Evolutionary conservation across 768 basidiomycete species (phyloP).

Genomic region (Lactarius indigo): DNA sequence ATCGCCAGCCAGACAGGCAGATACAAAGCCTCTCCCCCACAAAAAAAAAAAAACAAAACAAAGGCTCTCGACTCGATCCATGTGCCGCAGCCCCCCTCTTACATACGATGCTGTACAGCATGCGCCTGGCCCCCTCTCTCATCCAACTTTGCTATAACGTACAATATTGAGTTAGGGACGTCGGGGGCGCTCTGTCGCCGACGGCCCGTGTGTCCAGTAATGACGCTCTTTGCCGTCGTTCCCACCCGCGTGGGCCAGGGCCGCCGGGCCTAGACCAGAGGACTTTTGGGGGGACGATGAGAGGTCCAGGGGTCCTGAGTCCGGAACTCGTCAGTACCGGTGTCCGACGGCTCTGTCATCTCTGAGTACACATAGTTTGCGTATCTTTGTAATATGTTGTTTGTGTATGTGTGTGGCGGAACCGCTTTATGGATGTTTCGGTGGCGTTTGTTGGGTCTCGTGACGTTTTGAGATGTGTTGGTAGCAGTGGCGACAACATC

Average conservation of each 20-base stretch:
- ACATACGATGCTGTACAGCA: not conserved
- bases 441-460: not conserved
- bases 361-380: not conserved
- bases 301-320: not conserved
- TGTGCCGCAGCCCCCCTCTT: not conserved
- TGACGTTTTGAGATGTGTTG: not conserved
- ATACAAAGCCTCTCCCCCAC: too few relatives aligned
- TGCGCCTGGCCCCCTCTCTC: too few relatives aligned
- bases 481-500: not conserved
- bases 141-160: not conserved
- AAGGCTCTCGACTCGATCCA: not conserved
- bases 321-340: not conserved
- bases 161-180: not conserved
- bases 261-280: not conserved
- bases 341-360: not conserved
- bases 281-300: not conserved
- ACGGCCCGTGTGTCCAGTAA: not conserved
- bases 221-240: too few relatives aligned
- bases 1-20: not conserved
- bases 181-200: not conserved
- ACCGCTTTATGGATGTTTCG: not conserved
- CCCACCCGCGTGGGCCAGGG: too few relatives aligned
- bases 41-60: too few relatives aligned
- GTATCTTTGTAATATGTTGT: not conserved
- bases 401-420: not conserved